These are phyloP conservation scores for Suillus alpinus DNA, from an alignment of 768 basidiomycete genomes.

Conservation along the genomic window DNA sequence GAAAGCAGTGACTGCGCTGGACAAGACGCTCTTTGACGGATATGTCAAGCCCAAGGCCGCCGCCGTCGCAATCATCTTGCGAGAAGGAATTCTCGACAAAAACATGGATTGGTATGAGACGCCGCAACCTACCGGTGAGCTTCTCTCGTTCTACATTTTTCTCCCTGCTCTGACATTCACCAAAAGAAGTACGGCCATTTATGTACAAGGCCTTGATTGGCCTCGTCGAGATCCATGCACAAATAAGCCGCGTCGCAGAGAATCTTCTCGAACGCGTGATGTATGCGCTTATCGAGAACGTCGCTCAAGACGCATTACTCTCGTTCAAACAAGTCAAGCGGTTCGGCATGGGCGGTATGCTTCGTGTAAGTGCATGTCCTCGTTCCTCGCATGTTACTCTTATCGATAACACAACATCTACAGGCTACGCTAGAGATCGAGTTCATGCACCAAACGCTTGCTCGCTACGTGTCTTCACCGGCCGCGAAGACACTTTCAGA, in stretches of 20 bases:
- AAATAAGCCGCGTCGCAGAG: slow-evolving; percentile 79
- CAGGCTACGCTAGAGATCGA: slow-evolving; percentile 99
- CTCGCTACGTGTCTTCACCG: slow-evolving; percentile 77
- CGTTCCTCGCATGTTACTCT: background rate
- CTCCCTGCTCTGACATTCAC: slow-evolving; percentile 10
- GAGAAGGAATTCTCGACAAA: slow-evolving; percentile 73
- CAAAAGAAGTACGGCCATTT: slow-evolving; percentile 86
- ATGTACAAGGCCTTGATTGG: slow-evolving; percentile 87
- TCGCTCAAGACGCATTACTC: slow-evolving; percentile 78
- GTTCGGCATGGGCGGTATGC: slow-evolving; percentile 98
- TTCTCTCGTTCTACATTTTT: background rate
- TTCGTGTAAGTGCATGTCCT: slow-evolving; percentile 60
- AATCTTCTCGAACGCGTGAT: slow-evolving; percentile 80
- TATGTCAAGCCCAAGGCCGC: slow-evolving; percentile 82
- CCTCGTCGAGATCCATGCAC: slow-evolving; percentile 89
- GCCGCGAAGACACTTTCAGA: slow-evolving; percentile 87
- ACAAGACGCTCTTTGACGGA: slow-evolving; percentile 85
- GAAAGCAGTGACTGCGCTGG: slow-evolving; percentile 78
- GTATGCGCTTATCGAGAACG: slow-evolving; percentile 74
- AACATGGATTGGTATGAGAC: slow-evolving; percentile 94
- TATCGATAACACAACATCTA: background rate
- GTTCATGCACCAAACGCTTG: slow-evolving; percentile 95
- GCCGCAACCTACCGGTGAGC: slow-evolving; percentile 83
- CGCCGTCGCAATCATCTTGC: slow-evolving; percentile 63
- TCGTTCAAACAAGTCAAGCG: slow-evolving; percentile 87